phyloP scores from a whole-genome alignment of 192 early-diverging fungal species.

The Phlyctochytrium planicorne region DNA sequence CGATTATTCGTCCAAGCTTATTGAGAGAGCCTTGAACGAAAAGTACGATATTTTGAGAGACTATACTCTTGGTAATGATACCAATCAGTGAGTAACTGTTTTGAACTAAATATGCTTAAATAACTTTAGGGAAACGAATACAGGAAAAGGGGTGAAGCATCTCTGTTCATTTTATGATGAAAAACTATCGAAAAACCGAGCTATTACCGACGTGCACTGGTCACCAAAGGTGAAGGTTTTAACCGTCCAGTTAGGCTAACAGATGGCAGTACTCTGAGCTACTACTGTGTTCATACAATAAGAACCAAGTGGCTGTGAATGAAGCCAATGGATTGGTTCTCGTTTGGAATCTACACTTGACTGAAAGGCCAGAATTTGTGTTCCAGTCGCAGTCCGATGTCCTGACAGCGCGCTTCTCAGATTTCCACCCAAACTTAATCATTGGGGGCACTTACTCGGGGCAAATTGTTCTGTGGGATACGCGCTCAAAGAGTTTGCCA shows the following conservation, averaged over 20 bases:
- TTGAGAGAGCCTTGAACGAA: slow-evolving; percentile 84
- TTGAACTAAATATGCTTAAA: neutral
- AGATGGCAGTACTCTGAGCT: slow-evolving; percentile 76
- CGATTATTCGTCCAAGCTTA: slow-evolving; percentile 78
- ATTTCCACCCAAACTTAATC: slow-evolving; percentile 89
- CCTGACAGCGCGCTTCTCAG: slow-evolving; percentile 81
- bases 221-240: slow-evolving; percentile 59
- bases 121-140: slow-evolving; percentile 55
- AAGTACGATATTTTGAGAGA: slow-evolving; percentile 94
- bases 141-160: slow-evolving; percentile 69
- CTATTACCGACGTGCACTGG: slow-evolving; percentile 93
- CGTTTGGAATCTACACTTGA: slow-evolving; percentile 89
- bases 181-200: slow-evolving; percentile 77
- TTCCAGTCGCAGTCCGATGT: slow-evolving; percentile 91
- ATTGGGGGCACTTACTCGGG: slow-evolving; percentile 98
- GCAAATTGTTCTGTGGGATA: slow-evolving; percentile 98
- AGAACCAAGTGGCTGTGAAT: slow-evolving; percentile 77
- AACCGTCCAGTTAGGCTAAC: neutral
- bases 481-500: slow-evolving; percentile 77
- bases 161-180: slow-evolving; percentile 78
- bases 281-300: slow-evolving; percentile 87
- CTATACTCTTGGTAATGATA: slow-evolving; percentile 59
- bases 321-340: slow-evolving; percentile 94
- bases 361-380: slow-evolving; percentile 91
- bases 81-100: neutral